These are phyloP conservation scores for Blepharisma japonicum DNA, from an alignment of 73 alveolate genomes.

Conservation along the genomic window DNA sequence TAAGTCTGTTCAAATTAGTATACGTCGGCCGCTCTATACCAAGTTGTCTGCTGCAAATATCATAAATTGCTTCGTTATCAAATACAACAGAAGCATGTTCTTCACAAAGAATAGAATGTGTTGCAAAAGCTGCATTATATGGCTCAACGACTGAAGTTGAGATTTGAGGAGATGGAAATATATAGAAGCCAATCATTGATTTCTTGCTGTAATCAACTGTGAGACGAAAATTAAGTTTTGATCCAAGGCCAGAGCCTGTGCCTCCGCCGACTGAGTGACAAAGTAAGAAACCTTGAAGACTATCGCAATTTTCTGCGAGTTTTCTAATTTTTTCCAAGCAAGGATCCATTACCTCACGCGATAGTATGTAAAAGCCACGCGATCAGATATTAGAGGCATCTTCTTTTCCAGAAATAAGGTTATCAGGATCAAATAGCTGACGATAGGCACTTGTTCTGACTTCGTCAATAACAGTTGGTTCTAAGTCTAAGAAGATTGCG, in stretches of 20 bases:
- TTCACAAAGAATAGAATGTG: constrained; percentile 15
- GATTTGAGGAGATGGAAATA: constrained; percentile 29
- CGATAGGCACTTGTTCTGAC: constrained; percentile 16
- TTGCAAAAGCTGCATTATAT: constrained; percentile 50
- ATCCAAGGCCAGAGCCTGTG: constrained; percentile 48
- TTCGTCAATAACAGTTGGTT: constrained; percentile 31
- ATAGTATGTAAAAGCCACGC: constrained; percentile 33
- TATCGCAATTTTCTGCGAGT: constrained; percentile 37
- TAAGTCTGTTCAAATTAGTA: constrained; percentile 40
- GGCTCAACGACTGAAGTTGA: constrained; percentile 18
- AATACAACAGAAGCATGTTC: constrained; percentile 32
- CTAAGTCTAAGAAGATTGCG: constrained; percentile 44
- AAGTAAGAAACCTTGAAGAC: constrained; percentile 46
- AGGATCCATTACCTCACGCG: constrained; percentile 3
- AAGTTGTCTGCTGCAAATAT: constrained; percentile 50
- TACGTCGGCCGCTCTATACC: constrained; percentile 38
- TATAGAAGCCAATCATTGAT: constrained; percentile 32
- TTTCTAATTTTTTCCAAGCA: constrained; percentile 23
- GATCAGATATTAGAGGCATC: constrained; percentile 32
- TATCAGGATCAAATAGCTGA: constrained; percentile 26
- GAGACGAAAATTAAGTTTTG: constrained; percentile 8
- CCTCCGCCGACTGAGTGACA: constrained; percentile 51
- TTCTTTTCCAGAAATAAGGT: constrained; percentile 36
- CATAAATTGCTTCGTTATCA: constrained; percentile 63
- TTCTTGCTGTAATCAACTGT: constrained; percentile 29